Base-by-base conservation (phyloP, 768 basidiomycete species). In the Trametes gibbosa region DNA sequence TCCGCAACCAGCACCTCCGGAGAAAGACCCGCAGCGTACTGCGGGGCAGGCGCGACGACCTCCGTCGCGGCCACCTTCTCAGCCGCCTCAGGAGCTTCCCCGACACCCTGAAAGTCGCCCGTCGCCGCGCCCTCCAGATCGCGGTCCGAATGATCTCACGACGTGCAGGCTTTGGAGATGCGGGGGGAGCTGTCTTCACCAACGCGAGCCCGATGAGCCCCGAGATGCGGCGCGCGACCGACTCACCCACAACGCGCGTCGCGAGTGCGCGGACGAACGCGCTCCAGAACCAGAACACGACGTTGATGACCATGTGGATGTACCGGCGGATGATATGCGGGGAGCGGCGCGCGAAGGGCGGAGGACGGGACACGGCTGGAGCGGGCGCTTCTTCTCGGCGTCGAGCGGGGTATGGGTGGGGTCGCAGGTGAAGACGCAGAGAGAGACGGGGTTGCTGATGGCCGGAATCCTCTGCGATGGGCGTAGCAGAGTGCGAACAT, bases 231-330 rank as follows among this genome's bases (percentile, higher is more conserved):
- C 56, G 50, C 1, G 61, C 27, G 4, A 42, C 21, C 1, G 39
- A 40, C 47, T 62, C 55, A 39, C 61, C 61, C 8, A 57, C 21
- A 16, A 62, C 19, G 19, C 61, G 61, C 3, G 39, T 32, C 5
- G 56, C 24, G 23, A 62, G 17, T 32, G 56, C 40, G 32, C 43
- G 47, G 4, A 52, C 46, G 34, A 62, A 62, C 10, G 42, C 45
- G 16, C 46, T 57, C 61, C 61, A 62, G 43, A 62, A 57, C 61
- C 61, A 62, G 56, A 57, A 35, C n/a, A 62, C 40, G 46, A 62
- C 40, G 56, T 62, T 57, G 4, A 62, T 27, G 7, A 62, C 8
- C 27, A 56, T 57, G n/a, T 49, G 42, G 41, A 65, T 32, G 32
- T 53, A 56, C 27, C 57, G 59, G n/a, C 62, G 64, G 24, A 50